Evolutionary conservation across 1,284 basidiomycete species (phyloP).

Genomic region (Melampsora abietis-canadensis): DNA sequence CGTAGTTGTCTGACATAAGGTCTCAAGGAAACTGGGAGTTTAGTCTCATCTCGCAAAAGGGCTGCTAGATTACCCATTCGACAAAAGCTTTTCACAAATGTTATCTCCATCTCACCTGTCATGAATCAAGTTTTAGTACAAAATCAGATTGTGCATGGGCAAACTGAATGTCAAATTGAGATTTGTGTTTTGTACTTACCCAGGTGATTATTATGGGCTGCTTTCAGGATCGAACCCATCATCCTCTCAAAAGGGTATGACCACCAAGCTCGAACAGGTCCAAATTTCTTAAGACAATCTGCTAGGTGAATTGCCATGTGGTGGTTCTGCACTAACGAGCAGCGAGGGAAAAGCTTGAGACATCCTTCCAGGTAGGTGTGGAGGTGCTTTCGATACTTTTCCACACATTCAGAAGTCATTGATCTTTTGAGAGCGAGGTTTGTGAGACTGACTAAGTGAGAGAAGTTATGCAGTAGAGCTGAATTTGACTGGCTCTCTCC

Average conservation of each 20-base stretch:
- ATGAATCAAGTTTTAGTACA: neutral
- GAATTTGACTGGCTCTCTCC: neutral
- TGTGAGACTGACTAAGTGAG: conserved; percentile 15
- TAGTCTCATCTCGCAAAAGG: neutral
- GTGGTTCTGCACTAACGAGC: conserved; percentile 9
- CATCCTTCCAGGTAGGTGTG: conserved; percentile 8
- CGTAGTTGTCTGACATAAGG: too few species aligned
- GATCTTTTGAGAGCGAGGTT: conserved; percentile 14
- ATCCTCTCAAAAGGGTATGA: conserved; percentile 24
- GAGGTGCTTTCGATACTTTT: conserved; percentile 9
- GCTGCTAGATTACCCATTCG: conserved; percentile 3
- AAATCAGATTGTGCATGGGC: too few species aligned
- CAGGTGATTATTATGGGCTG: conserved; percentile 11
- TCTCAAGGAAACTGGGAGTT: too few species aligned
- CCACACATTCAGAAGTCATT: neutral
- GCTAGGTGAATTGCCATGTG: conserved; percentile 29
- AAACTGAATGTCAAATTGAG: too few species aligned
- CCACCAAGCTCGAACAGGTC: conserved; percentile 30
- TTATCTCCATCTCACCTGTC: conserved; percentile 26
- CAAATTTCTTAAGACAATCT: conserved; percentile 17
- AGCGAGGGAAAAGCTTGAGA: conserved; percentile 1
- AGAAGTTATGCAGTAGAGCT: conserved; percentile 26
- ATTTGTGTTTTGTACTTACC: neutral
- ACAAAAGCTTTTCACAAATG: conserved; percentile 8
- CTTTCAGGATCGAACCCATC: conserved; percentile 20